Percentiles rank a stretch among this genome's conserved stretches.
Evolutionary conservation across 2,329 filamentous ascomycete genomes (phyloP).

Genomic region (Drechmeria coniospora): DNA sequence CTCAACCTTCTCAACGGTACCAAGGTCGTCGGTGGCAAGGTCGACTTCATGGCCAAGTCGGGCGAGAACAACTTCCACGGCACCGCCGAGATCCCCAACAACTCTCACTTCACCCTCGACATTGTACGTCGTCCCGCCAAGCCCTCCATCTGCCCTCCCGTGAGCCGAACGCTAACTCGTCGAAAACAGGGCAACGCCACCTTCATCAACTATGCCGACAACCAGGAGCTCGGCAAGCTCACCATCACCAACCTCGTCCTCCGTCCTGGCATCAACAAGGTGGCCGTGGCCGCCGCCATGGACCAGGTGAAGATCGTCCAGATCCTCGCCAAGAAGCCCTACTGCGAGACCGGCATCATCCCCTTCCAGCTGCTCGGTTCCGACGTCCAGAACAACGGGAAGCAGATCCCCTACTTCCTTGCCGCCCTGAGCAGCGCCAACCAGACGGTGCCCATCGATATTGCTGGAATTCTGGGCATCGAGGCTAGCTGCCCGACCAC

Average conservation of each 20-base stretch:
- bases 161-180: not conserved
- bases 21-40: conserved; percentile 31
- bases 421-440: conserved; percentile 35
- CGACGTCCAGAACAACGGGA: conserved; percentile 32
- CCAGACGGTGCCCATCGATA: conserved; percentile 36
- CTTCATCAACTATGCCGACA: conserved; percentile 42
- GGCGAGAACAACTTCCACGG: conserved; percentile 46
- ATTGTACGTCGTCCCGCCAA: conserved; percentile 30
- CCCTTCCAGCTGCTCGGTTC: conserved; percentile 39
- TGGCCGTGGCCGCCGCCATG: conserved; percentile 38
- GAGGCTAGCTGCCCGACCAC: conserved; percentile 12
- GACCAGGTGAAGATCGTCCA: conserved; percentile 31
- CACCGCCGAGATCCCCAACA: conserved; percentile 45
- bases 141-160: not conserved
- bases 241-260: conserved; percentile 44
- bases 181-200: conserved; percentile 40
- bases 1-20: conserved; percentile 42
- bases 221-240: conserved; percentile 34
- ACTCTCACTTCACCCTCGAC: conserved; percentile 46
- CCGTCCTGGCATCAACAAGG: conserved; percentile 40
- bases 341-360: conserved; percentile 38
- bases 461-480: conserved; percentile 25
- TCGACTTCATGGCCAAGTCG: conserved; percentile 22
- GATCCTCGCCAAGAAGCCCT: conserved; percentile 21
- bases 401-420: conserved; percentile 39